Evolutionary conservation across 768 basidiomycete species (phyloP).

Genomic region (Termitomyces sp.): DNA sequence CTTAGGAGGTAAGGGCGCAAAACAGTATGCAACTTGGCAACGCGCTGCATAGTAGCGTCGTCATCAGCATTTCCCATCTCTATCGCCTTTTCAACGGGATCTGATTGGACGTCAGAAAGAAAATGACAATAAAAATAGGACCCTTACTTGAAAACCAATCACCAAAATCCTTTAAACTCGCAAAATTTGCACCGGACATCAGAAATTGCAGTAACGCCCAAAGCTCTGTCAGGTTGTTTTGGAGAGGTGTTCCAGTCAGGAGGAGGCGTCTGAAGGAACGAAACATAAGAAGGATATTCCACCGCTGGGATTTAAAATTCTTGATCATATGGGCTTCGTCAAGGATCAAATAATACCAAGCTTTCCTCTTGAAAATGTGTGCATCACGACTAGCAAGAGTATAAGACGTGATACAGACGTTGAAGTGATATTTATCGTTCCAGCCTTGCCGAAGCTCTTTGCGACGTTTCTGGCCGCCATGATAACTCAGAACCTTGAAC

Average conservation of each 20-base stretch:
- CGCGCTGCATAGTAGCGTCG: constrained; percentile 79
- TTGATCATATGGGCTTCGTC: constrained; percentile 99
- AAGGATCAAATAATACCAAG: constrained; percentile 94
- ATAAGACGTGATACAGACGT: constrained; percentile 94
- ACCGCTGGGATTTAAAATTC: constrained; percentile 91
- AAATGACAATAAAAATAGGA: background rate
- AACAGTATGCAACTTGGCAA: constrained; percentile 87
- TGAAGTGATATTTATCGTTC: constrained; percentile 85
- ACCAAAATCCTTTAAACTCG: constrained; percentile 87
- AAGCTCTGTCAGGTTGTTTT: constrained; percentile 94
- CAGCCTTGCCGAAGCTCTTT: constrained; percentile 89
- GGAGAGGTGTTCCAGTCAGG: constrained; percentile 91
- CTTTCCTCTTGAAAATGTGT: constrained; percentile 86
- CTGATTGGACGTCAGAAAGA: constrained; percentile 30
- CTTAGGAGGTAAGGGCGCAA: constrained; percentile 94
- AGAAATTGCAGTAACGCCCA: constrained; percentile 96
- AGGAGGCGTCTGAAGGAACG: constrained; percentile 81
- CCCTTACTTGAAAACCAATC: constrained; percentile 94
- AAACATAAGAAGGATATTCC: constrained; percentile 89
- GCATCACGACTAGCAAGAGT: constrained; percentile 88
- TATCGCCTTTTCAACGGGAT: constrained; percentile 91
- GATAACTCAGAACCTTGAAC: constrained; percentile 83
- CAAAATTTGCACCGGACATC: constrained; percentile 85
- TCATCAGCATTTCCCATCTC: constrained; percentile 75
- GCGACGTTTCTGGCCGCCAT: constrained; percentile 83